Base-by-base conservation (phyloP, 2,329 filamentous ascomycete species). In the Anthostomella pinea region DNA sequence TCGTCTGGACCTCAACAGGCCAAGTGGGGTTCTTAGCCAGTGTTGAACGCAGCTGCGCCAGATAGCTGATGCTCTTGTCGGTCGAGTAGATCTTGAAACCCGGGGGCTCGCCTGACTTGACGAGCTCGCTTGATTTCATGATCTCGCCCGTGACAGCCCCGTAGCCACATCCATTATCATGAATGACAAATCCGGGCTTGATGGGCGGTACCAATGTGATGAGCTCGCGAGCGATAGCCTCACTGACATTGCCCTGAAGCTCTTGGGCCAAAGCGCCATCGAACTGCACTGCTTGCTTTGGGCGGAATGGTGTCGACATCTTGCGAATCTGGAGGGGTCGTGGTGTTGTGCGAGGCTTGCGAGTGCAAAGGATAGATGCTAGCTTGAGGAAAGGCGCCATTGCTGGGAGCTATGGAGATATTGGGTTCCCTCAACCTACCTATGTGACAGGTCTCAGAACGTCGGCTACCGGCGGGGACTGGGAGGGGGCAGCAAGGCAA, bases 161-260 rank as follows among this genome's bases (percentile, higher is more conserved):
- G 27, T 41, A 44, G 27, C 41, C 41, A 27, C 41, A 45, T n/a
- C 41, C 38, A 19, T 45, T 45, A 21, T 45, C 41, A 22, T 45
- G 41, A 23, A 45, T 41, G 2, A 41, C 38, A 15, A 31, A 41
- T 14, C 18, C 21, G 10, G 41, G 15, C 11, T 6, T 25, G 10
- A 35, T 13, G 28, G 38, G 27, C 13, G 26, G 29, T 21, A 42
- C 19, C n/a, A 36, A 32, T 24, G 16, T 39, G n/a, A 45, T 20
- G 9, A 45, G 32, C 23, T 36, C 24, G 28, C 27, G 29, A 13
- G 33, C 39, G 14, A 45, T 45, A 10, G 33, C 30, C 15, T 45
- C 39, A 33, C 29, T 45, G 11, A 45, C 35, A 25, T 42, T 17
- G 23, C 42, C 42, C 24, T 45, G 42, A 17, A 45, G 35, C 21